Conservation (phyloP, 2,329 filamentous ascomycete species). For the Fusarium sp. region DNA sequence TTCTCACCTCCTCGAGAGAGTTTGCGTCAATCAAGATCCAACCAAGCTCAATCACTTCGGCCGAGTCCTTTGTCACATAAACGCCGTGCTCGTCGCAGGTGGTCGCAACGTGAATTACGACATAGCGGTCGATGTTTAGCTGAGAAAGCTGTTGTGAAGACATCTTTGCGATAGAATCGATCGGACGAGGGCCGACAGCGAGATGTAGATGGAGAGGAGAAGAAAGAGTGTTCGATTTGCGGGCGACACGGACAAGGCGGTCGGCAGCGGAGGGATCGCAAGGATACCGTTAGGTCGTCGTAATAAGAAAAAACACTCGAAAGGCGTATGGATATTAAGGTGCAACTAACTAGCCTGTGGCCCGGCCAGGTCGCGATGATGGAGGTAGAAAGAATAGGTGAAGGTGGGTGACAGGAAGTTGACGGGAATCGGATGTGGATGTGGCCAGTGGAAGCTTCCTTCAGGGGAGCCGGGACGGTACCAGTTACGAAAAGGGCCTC, state of each 20-base stretch:
- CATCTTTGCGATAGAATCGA: slow-evolving; percentile 53
- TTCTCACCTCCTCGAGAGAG: slow-evolving; percentile 88
- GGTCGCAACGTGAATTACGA: slow-evolving; percentile 98
- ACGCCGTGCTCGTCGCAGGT: slow-evolving; percentile 99
- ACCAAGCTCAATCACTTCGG: slow-evolving; percentile 98
- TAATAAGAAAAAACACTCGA: slow-evolving; percentile 42
- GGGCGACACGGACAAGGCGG: slow-evolving; percentile 33
- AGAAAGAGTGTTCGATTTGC: slow-evolving; percentile 42
- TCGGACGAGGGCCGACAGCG: slow-evolving; percentile 44
- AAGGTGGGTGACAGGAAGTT: slow-evolving; percentile 44
- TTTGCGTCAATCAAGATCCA: slow-evolving; percentile 97
- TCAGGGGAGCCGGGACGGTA: slow-evolving; percentile 42
- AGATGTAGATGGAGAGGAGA: slow-evolving; percentile 34
- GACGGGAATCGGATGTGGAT: slow-evolving; percentile 43
- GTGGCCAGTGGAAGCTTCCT: slow-evolving; percentile 47
- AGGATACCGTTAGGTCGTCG: slow-evolving; percentile 29
- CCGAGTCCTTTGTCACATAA: slow-evolving; percentile 99
- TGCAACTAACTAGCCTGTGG: slow-evolving; percentile 56
- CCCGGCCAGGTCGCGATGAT: slow-evolving; percentile 55
- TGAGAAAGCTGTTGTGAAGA: slow-evolving; percentile 63
- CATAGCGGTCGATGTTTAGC: slow-evolving; percentile 91
- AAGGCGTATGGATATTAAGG: slow-evolving; percentile 38
- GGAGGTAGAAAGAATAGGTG: slow-evolving; percentile 44
- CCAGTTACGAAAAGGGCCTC: slow-evolving; percentile 42
- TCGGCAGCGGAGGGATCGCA: slow-evolving; percentile 29